A percentile compares a stretch with the other conserved stretches of the same genome.
phyloP scores from a whole-genome alignment of 495 filamentous ascomycete species.

The Amphirosellinia nigrospora region DNA sequence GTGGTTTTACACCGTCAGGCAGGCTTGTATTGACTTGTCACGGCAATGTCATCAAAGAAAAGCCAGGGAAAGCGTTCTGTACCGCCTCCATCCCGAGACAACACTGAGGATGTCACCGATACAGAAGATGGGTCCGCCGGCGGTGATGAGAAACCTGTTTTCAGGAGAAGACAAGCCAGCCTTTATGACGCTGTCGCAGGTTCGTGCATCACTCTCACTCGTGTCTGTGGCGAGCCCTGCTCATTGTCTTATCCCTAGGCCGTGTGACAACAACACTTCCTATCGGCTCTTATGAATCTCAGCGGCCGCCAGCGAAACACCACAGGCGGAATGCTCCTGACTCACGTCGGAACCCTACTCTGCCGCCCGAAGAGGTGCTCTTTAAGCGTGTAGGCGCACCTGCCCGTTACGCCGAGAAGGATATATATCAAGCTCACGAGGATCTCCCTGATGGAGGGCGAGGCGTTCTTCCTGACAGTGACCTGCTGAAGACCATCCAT shows the following conservation, averaged over 20 bases:
- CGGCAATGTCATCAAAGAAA: constrained; percentile 32
- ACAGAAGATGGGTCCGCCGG: constrained; percentile 17
- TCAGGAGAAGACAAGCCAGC: constrained; percentile 49
- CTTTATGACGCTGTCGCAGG: constrained; percentile 85
- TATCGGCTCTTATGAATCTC: constrained; percentile 18
- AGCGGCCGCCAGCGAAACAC: constrained; percentile 21
- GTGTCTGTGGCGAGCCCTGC: neutral
- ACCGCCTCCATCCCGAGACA: constrained; percentile 9
- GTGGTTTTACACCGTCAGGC: neutral
- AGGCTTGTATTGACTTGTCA: neutral
- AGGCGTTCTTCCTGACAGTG: constrained; percentile 67
- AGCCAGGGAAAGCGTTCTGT: constrained; percentile 21
- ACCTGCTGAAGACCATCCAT: constrained; percentile 79
- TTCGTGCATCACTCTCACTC: constrained; percentile 35
- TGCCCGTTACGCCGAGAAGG: constrained; percentile 68
- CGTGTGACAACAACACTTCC: constrained; percentile 44
- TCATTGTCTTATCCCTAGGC: constrained; percentile 45
- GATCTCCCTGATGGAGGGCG: constrained; percentile 47
- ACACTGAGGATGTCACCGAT: constrained; percentile 15
- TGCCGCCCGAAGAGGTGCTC: constrained; percentile 77
- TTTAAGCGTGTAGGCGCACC: constrained; percentile 69
- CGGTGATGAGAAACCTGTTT: neutral
- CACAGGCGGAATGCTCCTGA: constrained; percentile 54
- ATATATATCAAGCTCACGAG: constrained; percentile 68
- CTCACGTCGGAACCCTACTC: constrained; percentile 55